phyloP scores from a whole-genome alignment of 768 basidiomycete genomes.

The Naematelia aurantialba region DNA sequence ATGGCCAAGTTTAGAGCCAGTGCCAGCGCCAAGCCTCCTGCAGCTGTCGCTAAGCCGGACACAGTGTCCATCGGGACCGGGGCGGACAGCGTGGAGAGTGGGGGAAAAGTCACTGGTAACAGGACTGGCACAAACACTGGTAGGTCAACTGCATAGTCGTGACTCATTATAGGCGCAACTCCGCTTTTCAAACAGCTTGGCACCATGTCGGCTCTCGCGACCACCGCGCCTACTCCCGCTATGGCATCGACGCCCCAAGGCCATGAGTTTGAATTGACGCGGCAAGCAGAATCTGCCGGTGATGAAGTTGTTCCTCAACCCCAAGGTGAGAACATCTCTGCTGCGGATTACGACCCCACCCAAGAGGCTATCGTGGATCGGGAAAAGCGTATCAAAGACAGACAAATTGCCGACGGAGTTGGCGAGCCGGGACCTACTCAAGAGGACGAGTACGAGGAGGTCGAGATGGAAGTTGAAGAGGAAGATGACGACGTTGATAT shows the following conservation, averaged over 20 bases:
- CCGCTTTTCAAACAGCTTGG: conserved; percentile 33
- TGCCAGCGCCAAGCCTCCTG: conserved; percentile 26
- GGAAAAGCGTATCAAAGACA: conserved; percentile 61
- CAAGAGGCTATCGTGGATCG: conserved; percentile 81
- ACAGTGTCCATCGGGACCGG: conserved; percentile 20
- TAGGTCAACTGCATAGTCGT: conserved; percentile 6
- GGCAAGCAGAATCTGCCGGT: conserved; percentile 59
- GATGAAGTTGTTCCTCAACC: conserved; percentile 26
- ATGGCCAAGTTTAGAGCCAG: conserved; percentile 47
- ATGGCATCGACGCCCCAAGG: conserved; percentile 34
- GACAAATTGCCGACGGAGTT: conserved; percentile 41
- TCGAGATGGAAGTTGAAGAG: conserved; percentile 33
- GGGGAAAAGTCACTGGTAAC: conserved; percentile 26
- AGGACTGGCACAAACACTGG: conserved; percentile 28
- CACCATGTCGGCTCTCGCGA: conserved; percentile 27
- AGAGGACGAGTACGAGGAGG: conserved; percentile 37
- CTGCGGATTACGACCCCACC: conserved; percentile 87
- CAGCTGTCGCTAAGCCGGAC: conserved; percentile 4
- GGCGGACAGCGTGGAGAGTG: conserved; percentile 32
- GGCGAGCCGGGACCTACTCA: conserved; percentile 30
- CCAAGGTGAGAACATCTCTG: conserved; percentile 60
- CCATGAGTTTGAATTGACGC: conserved; percentile 63
- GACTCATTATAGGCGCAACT: conserved; percentile 26
- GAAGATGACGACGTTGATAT: conserved; percentile 72
- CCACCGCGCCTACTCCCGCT: conserved; percentile 28